Conservation (phyloP, 2,329 filamentous ascomycete genomes). For the Diaporthe vexans region DNA sequence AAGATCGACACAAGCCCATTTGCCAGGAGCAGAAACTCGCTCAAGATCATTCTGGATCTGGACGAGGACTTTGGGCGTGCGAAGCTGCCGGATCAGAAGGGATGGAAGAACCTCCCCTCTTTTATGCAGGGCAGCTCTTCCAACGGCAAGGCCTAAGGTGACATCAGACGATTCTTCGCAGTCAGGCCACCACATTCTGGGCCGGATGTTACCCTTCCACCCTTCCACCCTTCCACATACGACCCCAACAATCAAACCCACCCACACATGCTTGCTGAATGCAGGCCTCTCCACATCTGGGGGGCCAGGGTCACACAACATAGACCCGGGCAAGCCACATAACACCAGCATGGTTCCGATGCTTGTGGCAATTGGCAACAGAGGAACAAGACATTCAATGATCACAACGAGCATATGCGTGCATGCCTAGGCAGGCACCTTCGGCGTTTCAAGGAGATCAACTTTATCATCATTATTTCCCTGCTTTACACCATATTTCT, state of each 20-base stretch:
- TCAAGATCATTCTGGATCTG: constrained; percentile 95
- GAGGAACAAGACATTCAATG: constrained; percentile 11
- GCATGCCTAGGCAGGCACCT: constrained; percentile 36
- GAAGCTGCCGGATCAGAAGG: constrained; percentile 68
- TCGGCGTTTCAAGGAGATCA: constrained; percentile 34
- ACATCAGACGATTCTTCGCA: constrained; percentile 30
- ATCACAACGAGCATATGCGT: constrained; percentile 38
- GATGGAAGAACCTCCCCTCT: constrained; percentile 67
- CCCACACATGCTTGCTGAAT: constrained; percentile 13
- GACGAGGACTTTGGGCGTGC: constrained; percentile 92
- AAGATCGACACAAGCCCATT: constrained; percentile 69
- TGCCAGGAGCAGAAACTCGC: constrained; percentile 82
- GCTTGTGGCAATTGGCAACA: neutral
- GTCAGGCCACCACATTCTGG: constrained; percentile 39
- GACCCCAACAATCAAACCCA: constrained; percentile 11
- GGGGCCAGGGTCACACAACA: constrained; percentile 1
- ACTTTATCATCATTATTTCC: constrained; percentile 1
- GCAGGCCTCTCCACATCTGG: constrained; percentile 31
- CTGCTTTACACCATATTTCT: constrained; percentile 27
- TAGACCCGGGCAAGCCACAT: constrained; percentile 17
- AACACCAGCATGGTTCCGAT: constrained; percentile 2
- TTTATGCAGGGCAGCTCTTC: constrained; percentile 59
- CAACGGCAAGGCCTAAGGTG: constrained; percentile 14
- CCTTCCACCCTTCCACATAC: constrained; percentile 23
- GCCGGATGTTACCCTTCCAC: constrained; percentile 41